Base-by-base conservation (phyloP, 1,284 basidiomycete genomes). In the Apiotrichum brassicae region DNA sequence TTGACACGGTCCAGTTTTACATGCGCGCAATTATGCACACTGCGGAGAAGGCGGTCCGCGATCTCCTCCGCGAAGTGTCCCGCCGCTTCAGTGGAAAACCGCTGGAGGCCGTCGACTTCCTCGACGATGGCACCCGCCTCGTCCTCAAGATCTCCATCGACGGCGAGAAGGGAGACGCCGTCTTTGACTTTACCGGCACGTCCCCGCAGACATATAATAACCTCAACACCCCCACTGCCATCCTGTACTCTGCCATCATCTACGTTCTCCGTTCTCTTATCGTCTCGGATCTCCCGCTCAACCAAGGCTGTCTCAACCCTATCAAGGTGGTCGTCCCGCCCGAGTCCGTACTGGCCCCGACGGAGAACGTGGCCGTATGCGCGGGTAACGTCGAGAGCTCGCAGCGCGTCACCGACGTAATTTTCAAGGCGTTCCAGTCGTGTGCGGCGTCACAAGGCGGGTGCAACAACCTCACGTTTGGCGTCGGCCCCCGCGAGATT, bases 201-300 rank as follows among this genome's bases (percentile, higher is more conserved):
- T 87, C 87, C 1, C 85, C 81, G 48, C 90, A 95, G 76, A 83
- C 93, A 51, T 82, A 53, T 43, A 53, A 53, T 35, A 70, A 70
- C 54, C 59, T 70, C 43, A 70, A 70, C 53, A 64, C 63, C 1
- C 88, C 89, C 0, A 85, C 86, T 28, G 86, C 86, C 1, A 90
- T 97, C 42, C 85, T 87, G 2, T 88, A 91, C 68, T 88, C 86
- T 4, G 91, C 92, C 3, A 86, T 97, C 55, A 93, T 98, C 59
- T 98, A 97, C 74, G 77, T 88, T 72, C 84, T 97, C 77, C 82
- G 94, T 22, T 80, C 89, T 13, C 93, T 98, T 87, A 79, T 95
- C 23, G 85, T 90, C 60, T 75, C 83, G 26, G 93, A 97, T 61
- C 94, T 97, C 46, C 93, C 93, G 51, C 48, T 70, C 46, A 70